These are phyloP conservation scores for Zygosaccharomyces pseudorouxii DNA, from an alignment of 805 yeast species.

Conservation along the genomic window DNA sequence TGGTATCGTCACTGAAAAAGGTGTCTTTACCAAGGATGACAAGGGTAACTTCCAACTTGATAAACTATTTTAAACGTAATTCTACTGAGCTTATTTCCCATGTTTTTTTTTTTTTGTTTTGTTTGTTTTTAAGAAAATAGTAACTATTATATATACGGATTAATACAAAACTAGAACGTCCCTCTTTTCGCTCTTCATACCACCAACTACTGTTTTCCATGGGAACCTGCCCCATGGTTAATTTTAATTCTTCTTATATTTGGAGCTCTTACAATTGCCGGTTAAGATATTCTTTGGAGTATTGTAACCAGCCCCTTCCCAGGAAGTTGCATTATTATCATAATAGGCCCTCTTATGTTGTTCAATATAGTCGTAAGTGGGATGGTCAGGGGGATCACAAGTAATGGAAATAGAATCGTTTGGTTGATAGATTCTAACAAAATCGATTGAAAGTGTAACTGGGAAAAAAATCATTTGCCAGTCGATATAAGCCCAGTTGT, in stretches of 20 bases:
- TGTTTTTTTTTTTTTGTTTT: no score
- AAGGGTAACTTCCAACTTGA: slow-evolving; percentile 49
- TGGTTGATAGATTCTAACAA: slow-evolving; percentile 91
- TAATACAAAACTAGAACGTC: not conserved
- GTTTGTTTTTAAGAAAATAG: not conserved
- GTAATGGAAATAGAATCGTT: slow-evolving; percentile 52
- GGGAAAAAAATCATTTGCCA: slow-evolving; percentile 85
- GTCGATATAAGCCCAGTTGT: slow-evolving; percentile 90
- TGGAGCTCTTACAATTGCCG: slow-evolving; percentile 44
- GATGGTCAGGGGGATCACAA: slow-evolving; percentile 83
- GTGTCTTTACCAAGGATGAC: slow-evolving; percentile 46
- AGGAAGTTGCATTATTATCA: slow-evolving; percentile 64
- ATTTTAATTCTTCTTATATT: slow-evolving; percentile 11
- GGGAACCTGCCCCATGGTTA: slow-evolving; percentile 2
- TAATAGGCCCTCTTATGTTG: slow-evolving; percentile 64
- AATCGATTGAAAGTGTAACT: slow-evolving; percentile 67
- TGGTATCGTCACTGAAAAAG: slow-evolving; percentile 82
- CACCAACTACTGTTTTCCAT: not conserved
- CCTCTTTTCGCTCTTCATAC: no score
- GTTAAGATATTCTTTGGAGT: slow-evolving; percentile 60
- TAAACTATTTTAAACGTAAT: slow-evolving; percentile 16
- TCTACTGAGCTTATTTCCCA: not conserved
- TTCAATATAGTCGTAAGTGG: slow-evolving; percentile 79
- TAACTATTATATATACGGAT: not conserved
- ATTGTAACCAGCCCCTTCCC: slow-evolving; percentile 71